Conservation (phyloP, 2,329 filamentous ascomycete species). For the Clonostachys sp. region DNA sequence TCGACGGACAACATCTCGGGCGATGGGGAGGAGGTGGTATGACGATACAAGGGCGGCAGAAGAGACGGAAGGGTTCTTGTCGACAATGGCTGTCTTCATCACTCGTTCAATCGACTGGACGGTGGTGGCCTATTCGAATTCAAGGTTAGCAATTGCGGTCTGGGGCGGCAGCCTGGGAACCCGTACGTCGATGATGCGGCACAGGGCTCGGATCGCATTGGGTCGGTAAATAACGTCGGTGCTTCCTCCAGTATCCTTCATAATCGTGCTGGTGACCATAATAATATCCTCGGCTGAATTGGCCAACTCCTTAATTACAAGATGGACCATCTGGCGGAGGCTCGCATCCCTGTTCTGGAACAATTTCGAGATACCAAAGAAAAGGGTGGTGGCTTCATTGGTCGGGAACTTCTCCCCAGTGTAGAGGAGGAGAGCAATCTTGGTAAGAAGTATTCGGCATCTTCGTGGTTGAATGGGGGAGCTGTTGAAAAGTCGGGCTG, state of each 20-base stretch:
- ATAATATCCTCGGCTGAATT: conserved; percentile 97
- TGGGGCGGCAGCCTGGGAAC: neutral
- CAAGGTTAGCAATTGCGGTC: conserved; percentile 12
- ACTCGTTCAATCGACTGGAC: conserved; percentile 97
- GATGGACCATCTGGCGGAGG: conserved; percentile 96
- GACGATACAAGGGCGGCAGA: conserved; percentile 95
- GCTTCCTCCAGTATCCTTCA: conserved; percentile 97
- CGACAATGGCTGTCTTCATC: conserved; percentile 98
- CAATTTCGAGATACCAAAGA: conserved; percentile 98
- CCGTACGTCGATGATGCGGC: conserved; percentile 91
- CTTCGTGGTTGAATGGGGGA: conserved; percentile 93
- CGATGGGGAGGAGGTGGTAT: conserved; percentile 95
- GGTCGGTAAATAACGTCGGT: conserved; percentile 92
- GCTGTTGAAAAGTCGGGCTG: conserved; percentile 95
- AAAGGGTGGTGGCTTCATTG: conserved; percentile 95
- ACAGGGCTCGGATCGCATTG: conserved; percentile 92
- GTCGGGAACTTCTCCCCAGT: conserved; percentile 96
- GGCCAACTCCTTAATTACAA: conserved; percentile 96
- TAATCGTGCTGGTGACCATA: conserved; percentile 99
- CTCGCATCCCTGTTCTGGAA: conserved; percentile 98
- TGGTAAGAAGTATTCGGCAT: conserved; percentile 96
- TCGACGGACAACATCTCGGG: conserved; percentile 88
- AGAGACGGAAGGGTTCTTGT: conserved; percentile 96
- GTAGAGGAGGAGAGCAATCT: conserved; percentile 93
- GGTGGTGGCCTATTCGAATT: conserved; percentile 66